A percentile compares a stretch with the other conserved stretches of the same genome.
phyloP scores from a whole-genome alignment of 2,329 filamentous ascomycete species.

The Tolypocladium album region DNA sequence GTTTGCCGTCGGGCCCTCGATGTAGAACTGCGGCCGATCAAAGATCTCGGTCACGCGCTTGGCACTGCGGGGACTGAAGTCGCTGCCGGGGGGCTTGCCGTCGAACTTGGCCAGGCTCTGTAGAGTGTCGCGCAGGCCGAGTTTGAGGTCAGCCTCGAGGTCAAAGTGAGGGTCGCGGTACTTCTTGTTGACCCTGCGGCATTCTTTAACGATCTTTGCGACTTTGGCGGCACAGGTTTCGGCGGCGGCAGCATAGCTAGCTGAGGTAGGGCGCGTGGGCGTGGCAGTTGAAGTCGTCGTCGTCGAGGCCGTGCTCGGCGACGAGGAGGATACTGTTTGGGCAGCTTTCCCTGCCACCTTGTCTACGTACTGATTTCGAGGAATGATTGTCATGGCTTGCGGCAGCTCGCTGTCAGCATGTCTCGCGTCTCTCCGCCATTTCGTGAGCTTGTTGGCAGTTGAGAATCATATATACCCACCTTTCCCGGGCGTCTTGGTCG shows the following conservation, averaged over 20 bases:
- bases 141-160: conserved; percentile 65
- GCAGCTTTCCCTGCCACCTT: conserved; percentile 39
- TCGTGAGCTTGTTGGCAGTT: neutral
- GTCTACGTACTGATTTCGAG: conserved; percentile 54
- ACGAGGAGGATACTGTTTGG: neutral
- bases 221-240: conserved; percentile 57
- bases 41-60: conserved; percentile 69
- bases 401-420: neutral
- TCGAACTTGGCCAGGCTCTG: conserved; percentile 28
- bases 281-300: neutral
- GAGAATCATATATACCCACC: conserved; percentile 23
- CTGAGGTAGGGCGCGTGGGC: conserved; percentile 38
- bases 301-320: neutral
- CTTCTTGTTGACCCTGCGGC: conserved; percentile 69
- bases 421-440: neutral
- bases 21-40: conserved; percentile 64
- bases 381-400: conserved; percentile 56
- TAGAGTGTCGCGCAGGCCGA: conserved; percentile 38
- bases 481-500: conserved; percentile 60
- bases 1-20: conserved; percentile 64
- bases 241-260: conserved; percentile 63
- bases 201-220: conserved; percentile 51
- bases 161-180: conserved; percentile 84
- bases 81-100: conserved; percentile 10
- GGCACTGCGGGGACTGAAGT: conserved; percentile 39